Percentiles rank a stretch among this genome's conserved stretches.
These are phyloP conservation scores for Yamadazyma songkhlaensis DNA, from an alignment of 1,139 yeast genomes.

Conservation along the genomic window DNA sequence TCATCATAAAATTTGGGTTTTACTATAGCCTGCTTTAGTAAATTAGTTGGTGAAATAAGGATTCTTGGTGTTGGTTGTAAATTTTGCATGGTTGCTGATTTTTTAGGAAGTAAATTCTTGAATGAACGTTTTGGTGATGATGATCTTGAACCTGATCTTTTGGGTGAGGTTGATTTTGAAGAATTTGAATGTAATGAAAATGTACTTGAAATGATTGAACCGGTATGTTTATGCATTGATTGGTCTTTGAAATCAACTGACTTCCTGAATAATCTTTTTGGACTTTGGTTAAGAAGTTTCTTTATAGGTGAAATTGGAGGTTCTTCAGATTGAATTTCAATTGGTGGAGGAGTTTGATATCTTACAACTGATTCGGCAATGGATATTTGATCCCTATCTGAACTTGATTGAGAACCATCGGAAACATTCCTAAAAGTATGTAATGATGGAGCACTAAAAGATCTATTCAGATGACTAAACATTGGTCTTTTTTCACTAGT, in stretches of 20 bases:
- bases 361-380: conserved; percentile 6
- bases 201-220: conserved; percentile 29
- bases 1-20: conserved; percentile 12
- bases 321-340: conserved; percentile 4
- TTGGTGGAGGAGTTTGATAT: conserved; percentile 16
- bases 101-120: conserved; percentile 19
- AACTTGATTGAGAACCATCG: conserved; percentile 1
- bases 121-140: conserved; percentile 31
- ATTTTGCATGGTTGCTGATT: not conserved
- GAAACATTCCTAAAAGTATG: conserved; percentile 30
- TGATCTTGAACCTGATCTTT: conserved; percentile 15
- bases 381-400: not conserved
- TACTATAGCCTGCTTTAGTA: conserved; percentile 18
- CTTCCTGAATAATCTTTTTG: conserved; percentile 29
- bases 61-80: not conserved
- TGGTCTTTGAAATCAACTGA: conserved; percentile 18
- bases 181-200: conserved; percentile 26
- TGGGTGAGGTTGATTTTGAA: conserved; percentile 10
- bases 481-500: conserved; percentile 3
- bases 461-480: conserved; percentile 23
- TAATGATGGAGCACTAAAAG: conserved; percentile 42
- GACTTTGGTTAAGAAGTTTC: conserved; percentile 32
- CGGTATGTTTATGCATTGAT: conserved; percentile 16
- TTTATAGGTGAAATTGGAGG: conserved; percentile 29
- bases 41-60: conserved; percentile 13